These are phyloP conservation scores for Colletotrichum sp. DNA, from an alignment of 2,329 filamentous ascomycete species.

Conservation along the genomic window DNA sequence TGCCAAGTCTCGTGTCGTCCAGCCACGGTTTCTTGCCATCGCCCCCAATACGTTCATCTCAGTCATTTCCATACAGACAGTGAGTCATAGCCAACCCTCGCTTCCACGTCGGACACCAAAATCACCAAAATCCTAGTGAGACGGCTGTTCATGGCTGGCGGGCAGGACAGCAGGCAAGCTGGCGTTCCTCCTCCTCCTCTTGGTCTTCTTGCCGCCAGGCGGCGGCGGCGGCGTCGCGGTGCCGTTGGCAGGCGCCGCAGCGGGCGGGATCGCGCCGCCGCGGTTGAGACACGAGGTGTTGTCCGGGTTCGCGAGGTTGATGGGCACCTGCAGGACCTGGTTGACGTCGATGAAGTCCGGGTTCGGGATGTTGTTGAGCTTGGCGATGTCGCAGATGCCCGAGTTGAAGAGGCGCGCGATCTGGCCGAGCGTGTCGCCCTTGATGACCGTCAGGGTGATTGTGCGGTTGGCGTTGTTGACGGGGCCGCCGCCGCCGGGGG, in stretches of 20 bases:
- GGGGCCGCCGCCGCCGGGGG: not conserved
- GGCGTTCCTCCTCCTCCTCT: not conserved
- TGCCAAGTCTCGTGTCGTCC: conserved; percentile 7
- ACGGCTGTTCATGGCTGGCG: not conserved
- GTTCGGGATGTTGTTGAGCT: conserved; percentile 6
- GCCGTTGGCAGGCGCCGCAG: not conserved
- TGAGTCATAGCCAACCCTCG: not conserved
- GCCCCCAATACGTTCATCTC: not conserved
- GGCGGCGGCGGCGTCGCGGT: not conserved
- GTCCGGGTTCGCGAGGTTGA: conserved; percentile 10
- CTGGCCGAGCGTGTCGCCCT: conserved; percentile 10
- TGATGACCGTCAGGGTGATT: not conserved
- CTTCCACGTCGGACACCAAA: not conserved
- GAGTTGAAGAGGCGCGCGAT: conserved; percentile 10
- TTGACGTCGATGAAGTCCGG: conserved; percentile 1
- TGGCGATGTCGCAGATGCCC: conserved; percentile 18
- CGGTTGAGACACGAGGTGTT: conserved; percentile 9
- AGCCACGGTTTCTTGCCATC: not conserved
- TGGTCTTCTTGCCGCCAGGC: not conserved
- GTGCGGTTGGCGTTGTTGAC: conserved; percentile 1
- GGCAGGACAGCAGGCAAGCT: not conserved
- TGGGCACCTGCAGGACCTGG: not conserved
- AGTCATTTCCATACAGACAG: not conserved
- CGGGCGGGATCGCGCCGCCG: not conserved
- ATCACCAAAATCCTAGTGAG: not conserved